Evolutionary conservation across 768 basidiomycete genomes (phyloP).

Genomic region (Macrolepiota dolichaula): DNA sequence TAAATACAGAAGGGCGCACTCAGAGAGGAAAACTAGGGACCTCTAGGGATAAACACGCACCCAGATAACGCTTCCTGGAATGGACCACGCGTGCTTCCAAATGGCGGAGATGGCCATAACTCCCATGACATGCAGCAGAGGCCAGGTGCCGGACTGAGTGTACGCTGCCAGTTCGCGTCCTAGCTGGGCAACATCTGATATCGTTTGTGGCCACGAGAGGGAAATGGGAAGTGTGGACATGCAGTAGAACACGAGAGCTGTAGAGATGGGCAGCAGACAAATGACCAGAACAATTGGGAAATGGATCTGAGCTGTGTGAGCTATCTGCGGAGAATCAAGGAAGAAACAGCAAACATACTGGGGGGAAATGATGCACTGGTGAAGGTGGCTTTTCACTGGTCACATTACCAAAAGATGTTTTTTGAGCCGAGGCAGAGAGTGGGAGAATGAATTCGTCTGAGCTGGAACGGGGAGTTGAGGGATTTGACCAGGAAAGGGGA

Average conservation of each 20-base stretch:
- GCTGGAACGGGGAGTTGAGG: slow-evolving; percentile 47
- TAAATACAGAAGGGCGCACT: slow-evolving; percentile 27
- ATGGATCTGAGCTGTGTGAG: slow-evolving; percentile 27
- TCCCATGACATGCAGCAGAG: slow-evolving; percentile 73
- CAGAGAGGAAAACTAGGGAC: slow-evolving; percentile 11
- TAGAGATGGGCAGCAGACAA: slow-evolving; percentile 61
- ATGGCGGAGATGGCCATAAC: slow-evolving; percentile 82
- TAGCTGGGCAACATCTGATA: slow-evolving; percentile 71
- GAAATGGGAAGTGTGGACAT: slow-evolving; percentile 81
- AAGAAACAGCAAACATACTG: slow-evolving; percentile 24
- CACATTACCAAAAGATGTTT: slow-evolving; percentile 37
- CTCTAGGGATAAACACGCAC: slow-evolving; percentile 39
- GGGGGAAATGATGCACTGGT: slow-evolving; percentile 23
- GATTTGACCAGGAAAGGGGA: slow-evolving; percentile 38
- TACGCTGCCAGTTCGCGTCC: slow-evolving; percentile 77
- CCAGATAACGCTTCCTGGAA: slow-evolving; percentile 92
- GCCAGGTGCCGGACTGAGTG: slow-evolving; percentile 62
- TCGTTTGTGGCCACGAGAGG: slow-evolving; percentile 70
- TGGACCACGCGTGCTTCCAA: slow-evolving; percentile 98
- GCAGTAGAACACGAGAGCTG: slow-evolving; percentile 64
- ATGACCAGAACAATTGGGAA: slow-evolving; percentile 40
- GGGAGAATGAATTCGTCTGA: slow-evolving; percentile 31
- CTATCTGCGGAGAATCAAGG: slow-evolving; percentile 2
- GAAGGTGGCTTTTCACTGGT: slow-evolving; percentile 31
- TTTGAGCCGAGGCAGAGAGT: slow-evolving; percentile 29